phyloP scores from a whole-genome alignment of 805 yeast genomes.

The Torulaspora delbrueckii region DNA sequence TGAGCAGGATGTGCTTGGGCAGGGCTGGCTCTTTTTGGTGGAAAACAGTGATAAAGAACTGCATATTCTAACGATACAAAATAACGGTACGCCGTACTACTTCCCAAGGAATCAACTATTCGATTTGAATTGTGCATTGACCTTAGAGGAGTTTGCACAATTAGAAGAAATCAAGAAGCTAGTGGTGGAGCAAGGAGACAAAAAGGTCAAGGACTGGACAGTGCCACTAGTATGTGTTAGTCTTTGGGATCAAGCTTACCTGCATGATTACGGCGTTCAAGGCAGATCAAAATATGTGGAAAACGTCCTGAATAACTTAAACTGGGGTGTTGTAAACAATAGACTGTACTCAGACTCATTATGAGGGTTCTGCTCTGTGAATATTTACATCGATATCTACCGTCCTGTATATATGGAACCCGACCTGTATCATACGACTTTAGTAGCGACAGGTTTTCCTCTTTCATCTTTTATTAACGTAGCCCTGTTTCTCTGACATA shows the following conservation, averaged over 20 bases:
- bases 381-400: neutral
- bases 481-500: conserved; percentile 68
- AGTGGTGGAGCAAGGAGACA: conserved; percentile 26
- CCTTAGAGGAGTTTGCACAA: conserved; percentile 47
- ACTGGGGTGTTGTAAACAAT: conserved; percentile 71
- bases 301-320: conserved; percentile 69
- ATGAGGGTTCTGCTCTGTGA: neutral
- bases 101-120: conserved; percentile 63
- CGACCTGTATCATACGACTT: conserved; percentile 44
- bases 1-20: conserved; percentile 40
- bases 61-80: conserved; percentile 51
- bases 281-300: conserved; percentile 70
- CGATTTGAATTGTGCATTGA: conserved; percentile 72
- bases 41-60: conserved; percentile 60
- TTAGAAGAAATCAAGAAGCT: conserved; percentile 41
- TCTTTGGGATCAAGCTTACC: conserved; percentile 87
- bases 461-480: conserved; percentile 64
- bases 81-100: conserved; percentile 74
- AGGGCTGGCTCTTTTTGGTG: conserved; percentile 77
- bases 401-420: conserved; percentile 8
- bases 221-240: conserved; percentile 65
- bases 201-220: conserved; percentile 51
- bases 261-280: conserved; percentile 73
- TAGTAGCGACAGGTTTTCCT: conserved; percentile 71
- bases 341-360: conserved; percentile 33